Evolutionary conservation across 148 eudicot species (phyloP).

Genomic region (Vaccinium myrtillus): DNA sequence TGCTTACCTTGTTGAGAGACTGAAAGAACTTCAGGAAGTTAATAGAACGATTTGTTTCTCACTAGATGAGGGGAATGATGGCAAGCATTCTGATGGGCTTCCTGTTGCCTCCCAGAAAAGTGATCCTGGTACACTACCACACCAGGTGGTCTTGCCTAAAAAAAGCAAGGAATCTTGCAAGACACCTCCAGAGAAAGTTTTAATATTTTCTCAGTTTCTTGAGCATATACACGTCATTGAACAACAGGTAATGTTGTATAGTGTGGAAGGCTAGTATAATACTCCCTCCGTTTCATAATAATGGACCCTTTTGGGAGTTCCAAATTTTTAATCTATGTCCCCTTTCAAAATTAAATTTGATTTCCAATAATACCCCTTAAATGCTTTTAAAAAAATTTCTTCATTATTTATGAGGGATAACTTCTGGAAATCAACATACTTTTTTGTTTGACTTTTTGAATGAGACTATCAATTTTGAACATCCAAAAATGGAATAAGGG

Average conservation of each 20-base stretch:
- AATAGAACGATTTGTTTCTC: conserved; percentile 30
- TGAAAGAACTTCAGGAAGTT: conserved; percentile 68
- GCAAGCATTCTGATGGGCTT: conserved; percentile 21
- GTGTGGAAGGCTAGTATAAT: neutral
- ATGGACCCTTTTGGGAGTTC: no score
- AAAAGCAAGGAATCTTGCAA: conserved; percentile 27
- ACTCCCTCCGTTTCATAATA: no score
- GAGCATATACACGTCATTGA: conserved; percentile 94
- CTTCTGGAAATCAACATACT: no score
- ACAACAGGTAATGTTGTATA: conserved; percentile 61
- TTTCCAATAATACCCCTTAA: no score
- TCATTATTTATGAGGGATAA: no score
- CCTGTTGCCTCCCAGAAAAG: conserved; percentile 16
- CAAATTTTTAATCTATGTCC: no score
- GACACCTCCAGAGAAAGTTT: conserved; percentile 56
- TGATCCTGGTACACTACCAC: conserved; percentile 13
- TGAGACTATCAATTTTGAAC: no score
- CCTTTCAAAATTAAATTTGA: no score
- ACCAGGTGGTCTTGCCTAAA: conserved; percentile 20
- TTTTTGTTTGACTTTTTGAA: no score
- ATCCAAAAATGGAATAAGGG: no score
- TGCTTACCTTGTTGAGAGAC: conserved; percentile 66
- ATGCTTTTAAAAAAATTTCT: no score
- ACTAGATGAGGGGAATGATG: conserved; percentile 25
- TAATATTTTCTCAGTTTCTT: conserved; percentile 95